Evolutionary conservation across 2,329 filamentous ascomycete species (phyloP).

Genomic region (Botrytis cinerea): DNA sequence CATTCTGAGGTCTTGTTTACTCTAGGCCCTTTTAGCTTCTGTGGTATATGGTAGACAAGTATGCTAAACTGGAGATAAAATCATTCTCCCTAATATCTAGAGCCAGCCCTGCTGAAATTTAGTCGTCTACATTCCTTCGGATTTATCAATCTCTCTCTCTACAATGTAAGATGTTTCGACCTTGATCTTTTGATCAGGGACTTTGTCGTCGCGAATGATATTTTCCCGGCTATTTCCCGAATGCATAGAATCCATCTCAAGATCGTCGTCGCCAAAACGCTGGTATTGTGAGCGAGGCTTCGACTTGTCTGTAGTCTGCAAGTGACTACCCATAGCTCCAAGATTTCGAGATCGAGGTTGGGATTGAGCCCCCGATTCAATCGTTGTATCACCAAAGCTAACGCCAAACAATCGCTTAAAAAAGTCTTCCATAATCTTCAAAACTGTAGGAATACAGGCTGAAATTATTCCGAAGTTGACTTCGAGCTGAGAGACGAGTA

Average conservation of each 20-base stretch:
- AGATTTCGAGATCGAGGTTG: conserved; percentile 8
- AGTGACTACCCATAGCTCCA: not conserved
- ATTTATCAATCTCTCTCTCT: conserved; percentile 5
- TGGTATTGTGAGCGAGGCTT: conserved; percentile 15
- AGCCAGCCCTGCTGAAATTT: not conserved
- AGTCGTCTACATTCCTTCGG: not conserved
- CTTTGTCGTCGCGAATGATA: conserved; percentile 2
- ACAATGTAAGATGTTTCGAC: conserved; percentile 11
- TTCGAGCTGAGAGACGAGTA: conserved; percentile 28
- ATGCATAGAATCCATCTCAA: conserved; percentile 16
- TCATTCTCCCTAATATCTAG: not conserved
- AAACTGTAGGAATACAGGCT: conserved; percentile 27
- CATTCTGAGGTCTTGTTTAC: not conserved
- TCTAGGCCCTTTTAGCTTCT: not conserved
- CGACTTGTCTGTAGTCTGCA: not conserved
- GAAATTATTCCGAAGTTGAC: conserved; percentile 29
- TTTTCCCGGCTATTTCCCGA: conserved; percentile 13
- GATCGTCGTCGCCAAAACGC: conserved; percentile 13
- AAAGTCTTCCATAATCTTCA: conserved; percentile 26
- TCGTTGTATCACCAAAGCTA: not conserved
- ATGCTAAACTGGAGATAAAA: not conserved
- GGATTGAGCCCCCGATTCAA: not conserved
- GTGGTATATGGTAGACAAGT: not conserved
- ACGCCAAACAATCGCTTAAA: conserved; percentile 17
- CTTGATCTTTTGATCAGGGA: conserved; percentile 7